Base-by-base conservation (phyloP, 1,139 yeast species). In the Nadsonia commutata region DNA sequence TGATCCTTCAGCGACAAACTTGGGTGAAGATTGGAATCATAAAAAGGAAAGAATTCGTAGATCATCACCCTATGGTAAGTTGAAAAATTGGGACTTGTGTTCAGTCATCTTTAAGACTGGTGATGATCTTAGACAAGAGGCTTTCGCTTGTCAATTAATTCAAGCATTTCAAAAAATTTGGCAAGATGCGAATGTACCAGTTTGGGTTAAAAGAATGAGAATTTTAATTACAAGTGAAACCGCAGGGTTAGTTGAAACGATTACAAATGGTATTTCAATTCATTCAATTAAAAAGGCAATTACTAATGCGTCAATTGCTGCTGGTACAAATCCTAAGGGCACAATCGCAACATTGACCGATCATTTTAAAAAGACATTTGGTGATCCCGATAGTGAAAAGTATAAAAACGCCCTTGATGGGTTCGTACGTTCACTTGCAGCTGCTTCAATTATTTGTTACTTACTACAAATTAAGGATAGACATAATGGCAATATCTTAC, bases 31-130 rank as follows among this genome's bases (percentile, higher is more conserved):
- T 58, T 90, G 98, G 98, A 68, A 69, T 27, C 68, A 80, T 0
- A 85, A 88, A 53, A 81, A 79, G 54, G 80, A 74, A 48, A 68
- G 97, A 51, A 88, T 90, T 36, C 70, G 93, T 47, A 73, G 71
- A 45, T 69, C 80, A 3, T 83, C 95, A 45, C 74, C 76, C 5
- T 86, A 69, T 57, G 98, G 98, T 0, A 94, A 86, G 56, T 60
- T 81, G 22, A 81, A 79, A 31, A 83, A 85, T 58, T 90, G 98
- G 98, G 97, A 90, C 48, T 61, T 90, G 36, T 85, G 90, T 52
- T 86, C 96, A 0, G 96, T 88, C 2, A 90, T 90, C 57, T 95
- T 90, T 7, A 90, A 90, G 56, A 88, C 95, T 41, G 98, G 98
- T 23, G 90, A 83, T 55, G 98, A 90, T 60, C 62, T 90, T 43